Conservation (phyloP, 805 yeast genomes). For the Wickerhamiella nectarea region DNA sequence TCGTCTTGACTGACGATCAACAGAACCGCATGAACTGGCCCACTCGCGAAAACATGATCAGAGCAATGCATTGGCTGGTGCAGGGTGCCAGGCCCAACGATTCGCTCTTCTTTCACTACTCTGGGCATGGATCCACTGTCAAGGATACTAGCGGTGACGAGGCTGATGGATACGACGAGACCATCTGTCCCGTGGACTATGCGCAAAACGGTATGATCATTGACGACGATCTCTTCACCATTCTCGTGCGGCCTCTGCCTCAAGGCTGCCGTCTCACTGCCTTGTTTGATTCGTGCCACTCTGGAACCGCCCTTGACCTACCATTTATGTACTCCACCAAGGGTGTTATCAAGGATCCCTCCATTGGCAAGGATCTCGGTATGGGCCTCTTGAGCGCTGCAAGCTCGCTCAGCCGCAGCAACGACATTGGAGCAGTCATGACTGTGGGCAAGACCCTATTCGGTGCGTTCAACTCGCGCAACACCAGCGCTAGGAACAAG, state of each 20-base stretch:
- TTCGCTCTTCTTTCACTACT: constrained; percentile 66
- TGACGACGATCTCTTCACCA: constrained; percentile 62
- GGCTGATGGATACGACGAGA: constrained; percentile 59
- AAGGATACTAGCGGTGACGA: constrained; percentile 61
- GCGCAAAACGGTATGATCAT: constrained; percentile 50
- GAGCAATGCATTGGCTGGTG: constrained; percentile 76
- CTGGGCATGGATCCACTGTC: constrained; percentile 77
- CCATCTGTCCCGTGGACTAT: constrained; percentile 62
- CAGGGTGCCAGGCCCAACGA: constrained; percentile 62
- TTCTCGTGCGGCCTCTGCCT: constrained; percentile 54
- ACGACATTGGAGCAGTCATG: constrained; percentile 32
- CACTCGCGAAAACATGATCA: constrained; percentile 51
- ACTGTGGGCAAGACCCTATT: constrained; percentile 26
- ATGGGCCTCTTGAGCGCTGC: constrained; percentile 48
- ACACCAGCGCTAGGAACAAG: constrained; percentile 10
- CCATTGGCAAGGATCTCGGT: constrained; percentile 62
- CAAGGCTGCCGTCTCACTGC: constrained; percentile 70
- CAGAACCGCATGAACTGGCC: constrained; percentile 36
- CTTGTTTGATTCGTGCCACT: constrained; percentile 73
- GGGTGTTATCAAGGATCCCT: constrained; percentile 73
- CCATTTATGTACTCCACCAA: constrained; percentile 73
- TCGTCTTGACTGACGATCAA: constrained; percentile 32
- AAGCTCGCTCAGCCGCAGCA: constrained; percentile 46
- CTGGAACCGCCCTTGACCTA: constrained; percentile 69
- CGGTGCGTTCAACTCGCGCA: constrained; percentile 13